Evolutionary conservation across 768 basidiomycete species (phyloP), one percentile per base, ranked within the genome.

Genomic region (Lentinus tigrinus): DNA sequence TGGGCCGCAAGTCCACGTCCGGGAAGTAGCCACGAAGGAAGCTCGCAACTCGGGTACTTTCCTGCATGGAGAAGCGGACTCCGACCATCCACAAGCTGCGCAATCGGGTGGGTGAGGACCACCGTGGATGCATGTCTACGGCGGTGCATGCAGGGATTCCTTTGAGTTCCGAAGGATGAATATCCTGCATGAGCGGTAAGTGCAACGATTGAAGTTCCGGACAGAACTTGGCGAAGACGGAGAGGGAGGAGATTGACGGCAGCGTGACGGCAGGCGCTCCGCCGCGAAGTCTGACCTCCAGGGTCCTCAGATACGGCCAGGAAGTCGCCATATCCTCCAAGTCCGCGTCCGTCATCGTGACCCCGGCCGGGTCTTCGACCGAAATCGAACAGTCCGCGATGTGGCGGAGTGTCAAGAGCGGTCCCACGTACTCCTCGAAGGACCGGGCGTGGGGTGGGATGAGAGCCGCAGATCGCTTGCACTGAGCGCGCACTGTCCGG

Each of bases 321-420:
- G 53, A 53, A 4, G 27, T 47, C 49, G 58, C 58, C 53, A 60
- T 54, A 40, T 42, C 49, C 21, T 28, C 40, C 42, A 55, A 48
- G 42, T 55, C 58, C 36, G 40, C 53, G 19, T 60, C 53, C 6
- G 28, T 4, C 53, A 60, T 50, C 9, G n/a, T 19, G 10, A 46
- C n/a, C 21, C 53, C 36, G 16, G 44, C 26, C 11, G 42, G 10
- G 54, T 51, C 58, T 5, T 47, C 47, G 34, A 60, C 10, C 11
- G 28, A 23, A 42, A 60, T 5, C 11, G 36, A 31, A 43, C 52
- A 54, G 14, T 39, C 26, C 42, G 47, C 42, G 24, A 55, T n/a
- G 16, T 21, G 34, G 2, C 53, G 48, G 19, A 55, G 42, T 3
- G 42, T 9, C 40, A 60, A 37, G 24, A 60, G 48, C 24, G 53